These are phyloP conservation scores for Ceratorhiza oryzae-sativae DNA, from an alignment of 1,284 basidiomycete species.

Conservation along the genomic window DNA sequence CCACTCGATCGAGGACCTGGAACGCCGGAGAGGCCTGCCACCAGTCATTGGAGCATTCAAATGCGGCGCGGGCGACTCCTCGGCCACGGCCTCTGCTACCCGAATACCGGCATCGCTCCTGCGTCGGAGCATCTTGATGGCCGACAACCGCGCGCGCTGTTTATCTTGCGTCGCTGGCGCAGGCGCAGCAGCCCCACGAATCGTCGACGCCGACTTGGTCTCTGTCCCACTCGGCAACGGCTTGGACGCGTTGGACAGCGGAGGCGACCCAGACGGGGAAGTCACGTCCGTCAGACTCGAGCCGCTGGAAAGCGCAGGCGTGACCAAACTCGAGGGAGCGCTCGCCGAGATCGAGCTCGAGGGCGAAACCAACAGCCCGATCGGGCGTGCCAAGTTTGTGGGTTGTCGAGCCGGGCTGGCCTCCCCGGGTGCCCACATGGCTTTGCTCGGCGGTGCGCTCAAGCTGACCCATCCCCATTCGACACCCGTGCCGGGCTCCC, in stretches of 20 bases:
- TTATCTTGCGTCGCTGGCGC: not conserved
- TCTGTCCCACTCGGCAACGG: not conserved
- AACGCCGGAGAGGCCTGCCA: slow-evolving; percentile 3
- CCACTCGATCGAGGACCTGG: slow-evolving; percentile 22
- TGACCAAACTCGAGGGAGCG: not conserved
- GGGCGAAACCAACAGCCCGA: not conserved
- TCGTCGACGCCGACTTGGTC: not conserved
- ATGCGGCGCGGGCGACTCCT: not conserved
- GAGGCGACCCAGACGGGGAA: not conserved
- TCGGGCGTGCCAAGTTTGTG: not conserved
- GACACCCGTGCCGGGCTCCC: slow-evolving; percentile 47
- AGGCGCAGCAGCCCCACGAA: not conserved
- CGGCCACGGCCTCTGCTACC: not conserved
- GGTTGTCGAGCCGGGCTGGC: not conserved
- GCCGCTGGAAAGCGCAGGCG: slow-evolving; percentile 4
- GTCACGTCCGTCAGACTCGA: not conserved
- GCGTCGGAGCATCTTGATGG: not conserved
- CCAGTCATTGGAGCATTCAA: not conserved
- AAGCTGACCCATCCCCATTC: slow-evolving; percentile 50
- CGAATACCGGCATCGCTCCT: not conserved
- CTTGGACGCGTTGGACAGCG: not conserved
- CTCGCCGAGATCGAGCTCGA: not conserved
- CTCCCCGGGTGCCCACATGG: not conserved
- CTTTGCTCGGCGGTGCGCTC: slow-evolving; percentile 34
- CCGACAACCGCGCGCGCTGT: not conserved